phyloP scores from a whole-genome alignment of 345 rosid genomes.

The Conringia planisiliqua region DNA sequence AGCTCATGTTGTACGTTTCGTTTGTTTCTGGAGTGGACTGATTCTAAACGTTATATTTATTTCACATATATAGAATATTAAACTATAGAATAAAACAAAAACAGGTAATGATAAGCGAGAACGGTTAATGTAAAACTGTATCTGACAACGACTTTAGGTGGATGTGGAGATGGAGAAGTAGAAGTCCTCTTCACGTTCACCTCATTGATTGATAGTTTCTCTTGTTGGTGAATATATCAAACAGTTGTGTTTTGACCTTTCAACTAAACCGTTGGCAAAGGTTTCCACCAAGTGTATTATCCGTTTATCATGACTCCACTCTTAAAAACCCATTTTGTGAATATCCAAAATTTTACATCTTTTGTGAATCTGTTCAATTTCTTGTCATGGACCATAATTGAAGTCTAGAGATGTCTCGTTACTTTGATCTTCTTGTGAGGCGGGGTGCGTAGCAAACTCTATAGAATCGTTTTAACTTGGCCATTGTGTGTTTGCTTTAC shows the following conservation, averaged over 20 bases:
- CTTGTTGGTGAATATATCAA: slow-evolving; percentile 13
- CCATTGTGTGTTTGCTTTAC: too few relatives aligned
- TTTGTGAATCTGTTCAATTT: neutral
- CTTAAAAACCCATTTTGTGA: neutral
- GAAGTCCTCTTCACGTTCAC: slow-evolving; percentile 34
- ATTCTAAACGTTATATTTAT: slow-evolving; percentile 1
- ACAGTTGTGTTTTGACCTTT: slow-evolving; percentile 17
- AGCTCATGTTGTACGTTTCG: slow-evolving; percentile 16
- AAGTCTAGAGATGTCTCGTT: neutral
- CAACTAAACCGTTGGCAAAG: slow-evolving; percentile 8
- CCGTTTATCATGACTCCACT: neutral
- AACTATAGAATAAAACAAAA: neutral
- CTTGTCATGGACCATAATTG: neutral
- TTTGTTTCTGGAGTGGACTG: slow-evolving; percentile 22
- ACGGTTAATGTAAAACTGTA: slow-evolving; percentile 29
- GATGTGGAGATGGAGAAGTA: neutral
- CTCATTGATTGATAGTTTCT: slow-evolving; percentile 24
- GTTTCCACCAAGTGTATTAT: slow-evolving; percentile 1
- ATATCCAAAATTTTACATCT: neutral
- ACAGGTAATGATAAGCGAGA: neutral
- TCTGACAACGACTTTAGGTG: slow-evolving; percentile 21
- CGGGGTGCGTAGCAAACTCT: too few relatives aligned
- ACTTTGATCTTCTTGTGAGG: neutral
- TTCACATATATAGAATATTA: neutral
- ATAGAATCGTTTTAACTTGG: too few relatives aligned